Evolutionary conservation across 2,329 filamentous ascomycete species (phyloP), one percentile per base, ranked within the genome.

Genomic region (Venturia oleaginea): DNA sequence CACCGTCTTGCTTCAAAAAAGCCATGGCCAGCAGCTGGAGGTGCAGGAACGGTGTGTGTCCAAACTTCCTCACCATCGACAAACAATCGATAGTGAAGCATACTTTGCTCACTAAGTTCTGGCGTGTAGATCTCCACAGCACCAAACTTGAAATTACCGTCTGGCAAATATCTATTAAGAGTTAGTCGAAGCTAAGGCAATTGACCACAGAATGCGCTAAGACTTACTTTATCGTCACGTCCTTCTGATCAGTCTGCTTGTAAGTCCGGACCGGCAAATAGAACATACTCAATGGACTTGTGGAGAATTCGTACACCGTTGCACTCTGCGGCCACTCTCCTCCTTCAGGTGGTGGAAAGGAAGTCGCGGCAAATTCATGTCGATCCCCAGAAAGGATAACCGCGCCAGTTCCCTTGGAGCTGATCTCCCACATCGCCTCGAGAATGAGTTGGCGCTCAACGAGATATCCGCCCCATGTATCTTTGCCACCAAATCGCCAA

Each of bases 321-420:
- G 74, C 70, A 42, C 71, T 74, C 2, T 73, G 64, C 75, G 83
- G 60, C 85, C 84, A 67, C 78, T 81, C 62, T 69, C 79, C 67
- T 81, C 85, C n/a, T 83, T 86, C 19, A 81, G 88, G 77, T 17
- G 83, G 82, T 10, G 84, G 84, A 70, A 87, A 87, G 0, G 87
- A 86, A 0, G 93, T 97, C 0, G 93, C 92, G 1, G 90, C 94
- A 74, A 97, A 97, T 75, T 99, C 94, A 72, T 99, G 94, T n/a
- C 94, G 83, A 72, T 99, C 94, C 0, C 94, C 94, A 19, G 89
- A 94, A 13, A 99, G 80, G 15, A 97, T 80, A 3, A 96, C 82
- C 8, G 97, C 87, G 30, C 92, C 90, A 6, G 89, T 79, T 7
- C 90, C 89, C 1, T 77, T 76, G 15, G 84, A 79, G n/a, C 90